Base-by-base conservation (phyloP, 129 eudicot species). In the Centella asiatica region DNA sequence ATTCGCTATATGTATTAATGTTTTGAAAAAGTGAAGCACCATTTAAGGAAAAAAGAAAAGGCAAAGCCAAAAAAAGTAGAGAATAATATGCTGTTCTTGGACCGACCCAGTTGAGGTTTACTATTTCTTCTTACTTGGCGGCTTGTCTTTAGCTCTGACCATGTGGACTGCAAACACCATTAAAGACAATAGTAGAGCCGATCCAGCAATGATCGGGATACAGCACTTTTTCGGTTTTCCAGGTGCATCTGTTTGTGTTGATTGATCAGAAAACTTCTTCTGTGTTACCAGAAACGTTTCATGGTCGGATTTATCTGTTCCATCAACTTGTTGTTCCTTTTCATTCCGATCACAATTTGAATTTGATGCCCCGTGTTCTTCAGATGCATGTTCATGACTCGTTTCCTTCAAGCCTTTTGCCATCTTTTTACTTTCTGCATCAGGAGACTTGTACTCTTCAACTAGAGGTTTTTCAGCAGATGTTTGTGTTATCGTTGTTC, bases 141-240 rank as follows among this genome's bases (percentile, higher is more conserved):
- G 59, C 70, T 70, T 72, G 44, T 46, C 70, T 64, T 74, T 81
- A 9, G 77, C 51, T 42, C 80, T 70, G 44, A 87, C 69, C 1
- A 83, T 49, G n/a, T 77, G 80, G 25, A 81, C 46, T 37, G 73
- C 78, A 46, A 82, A 74, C 46, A 76, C 89, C 27, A 84, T 73
- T 6, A 84, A 26, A 17, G 96, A 77, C 6, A 82, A 53, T 45
- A 88, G 52, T 1, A 94, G 73, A 14, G 96, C 84, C 71, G 94
- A 89, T 14, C 96, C 94, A 17, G 84, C 94, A 58, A 88, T 69
- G 25, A 85, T 37, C 2, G 96, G 87, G 4, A 65, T 61, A 40
- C 76, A 83, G 12, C 76, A 58, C 62, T 70, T 56, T 46, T 72
- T 73, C 62, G 53, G 48, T 64, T 33, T 70, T 40, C 42, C 62